Percentiles rank a stretch among this genome's conserved stretches.
Conservation (phyloP, 2,329 filamentous ascomycete genomes). For the Fusarium ramigenum region DNA sequence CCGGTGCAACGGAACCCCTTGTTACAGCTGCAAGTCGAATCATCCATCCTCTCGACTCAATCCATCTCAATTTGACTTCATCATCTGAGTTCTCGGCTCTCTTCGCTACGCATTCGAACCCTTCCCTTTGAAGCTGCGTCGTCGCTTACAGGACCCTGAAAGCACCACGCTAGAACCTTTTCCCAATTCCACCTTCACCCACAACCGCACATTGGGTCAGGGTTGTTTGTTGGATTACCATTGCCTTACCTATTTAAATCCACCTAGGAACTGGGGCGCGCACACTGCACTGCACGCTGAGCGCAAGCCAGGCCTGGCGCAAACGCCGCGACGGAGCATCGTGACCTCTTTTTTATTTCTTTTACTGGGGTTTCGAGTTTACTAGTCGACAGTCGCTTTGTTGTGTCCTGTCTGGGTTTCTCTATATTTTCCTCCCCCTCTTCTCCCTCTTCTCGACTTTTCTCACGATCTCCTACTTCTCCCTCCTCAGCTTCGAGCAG, state of each 20-base stretch:
- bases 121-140: not conserved
- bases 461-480: conserved; percentile 14
- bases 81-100: conserved; percentile 13
- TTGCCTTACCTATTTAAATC: conserved; percentile 36
- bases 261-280: conserved; percentile 38
- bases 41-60: conserved; percentile 5
- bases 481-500: not conserved
- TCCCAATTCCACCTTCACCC: conserved; percentile 42
- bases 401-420: conserved; percentile 10
- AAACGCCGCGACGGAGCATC: conserved; percentile 44
- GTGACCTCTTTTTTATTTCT: conserved; percentile 40
- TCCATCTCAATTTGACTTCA: conserved; percentile 2
- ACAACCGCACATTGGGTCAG: conserved; percentile 36
- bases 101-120: not conserved
- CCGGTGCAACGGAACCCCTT: conserved; percentile 34
- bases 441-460: conserved; percentile 6
- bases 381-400: conserved; percentile 18
- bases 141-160: conserved; percentile 26
- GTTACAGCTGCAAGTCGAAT: conserved; percentile 16
- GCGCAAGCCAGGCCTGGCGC: conserved; percentile 35
- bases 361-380: conserved; percentile 28
- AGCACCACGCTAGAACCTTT: conserved; percentile 36
- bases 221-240: conserved; percentile 34
- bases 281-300: conserved; percentile 22
- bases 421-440: conserved; percentile 21